Conservation (phyloP, 192 early-diverging fungal species). For the Gryganskiella cystojenkinii region DNA sequence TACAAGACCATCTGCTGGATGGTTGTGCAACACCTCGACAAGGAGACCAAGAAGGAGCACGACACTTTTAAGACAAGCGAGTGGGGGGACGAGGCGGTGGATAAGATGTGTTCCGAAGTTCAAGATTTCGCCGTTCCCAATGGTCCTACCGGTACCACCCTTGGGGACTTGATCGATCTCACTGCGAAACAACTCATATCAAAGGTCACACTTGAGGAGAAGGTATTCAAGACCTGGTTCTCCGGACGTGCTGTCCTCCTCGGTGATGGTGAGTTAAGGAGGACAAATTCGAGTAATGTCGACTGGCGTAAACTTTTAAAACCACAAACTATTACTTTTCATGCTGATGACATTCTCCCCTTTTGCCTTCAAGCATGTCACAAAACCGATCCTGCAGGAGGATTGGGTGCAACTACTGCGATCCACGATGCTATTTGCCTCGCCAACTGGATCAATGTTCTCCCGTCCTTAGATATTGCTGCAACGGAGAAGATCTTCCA, state of each 20-base stretch:
- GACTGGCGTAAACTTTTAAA: too few relatives aligned
- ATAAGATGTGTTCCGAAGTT: conserved; percentile 6
- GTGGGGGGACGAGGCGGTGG: conserved; percentile 13
- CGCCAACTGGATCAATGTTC: conserved; percentile 6
- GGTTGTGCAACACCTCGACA: background rate
- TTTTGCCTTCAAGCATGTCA: too few relatives aligned
- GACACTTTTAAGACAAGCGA: background rate
- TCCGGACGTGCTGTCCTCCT: conserved; percentile 5
- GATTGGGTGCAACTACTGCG: background rate
- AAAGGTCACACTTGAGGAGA: conserved; percentile 18
- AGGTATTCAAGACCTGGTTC: conserved; percentile 19
- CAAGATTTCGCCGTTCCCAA: background rate
- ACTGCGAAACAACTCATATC: conserved; percentile 1
- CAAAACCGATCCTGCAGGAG: conserved; percentile 11
- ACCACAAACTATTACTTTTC: too few relatives aligned
- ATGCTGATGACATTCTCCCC: too few relatives aligned
- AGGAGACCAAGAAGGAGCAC: background rate
- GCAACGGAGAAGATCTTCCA: too few relatives aligned
- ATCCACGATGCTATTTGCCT: conserved; percentile 5
- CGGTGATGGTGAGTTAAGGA: conserved; percentile 13
- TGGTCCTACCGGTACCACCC: background rate
- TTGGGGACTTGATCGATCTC: conserved; percentile 9
- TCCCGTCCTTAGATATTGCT: background rate
- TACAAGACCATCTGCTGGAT: conserved; percentile 4
- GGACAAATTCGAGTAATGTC: too few relatives aligned